Percentiles rank a stretch among this genome's conserved stretches.
Conservation (phyloP, 2,329 filamentous ascomycete genomes). For the Emericellopsis cladophorae region DNA sequence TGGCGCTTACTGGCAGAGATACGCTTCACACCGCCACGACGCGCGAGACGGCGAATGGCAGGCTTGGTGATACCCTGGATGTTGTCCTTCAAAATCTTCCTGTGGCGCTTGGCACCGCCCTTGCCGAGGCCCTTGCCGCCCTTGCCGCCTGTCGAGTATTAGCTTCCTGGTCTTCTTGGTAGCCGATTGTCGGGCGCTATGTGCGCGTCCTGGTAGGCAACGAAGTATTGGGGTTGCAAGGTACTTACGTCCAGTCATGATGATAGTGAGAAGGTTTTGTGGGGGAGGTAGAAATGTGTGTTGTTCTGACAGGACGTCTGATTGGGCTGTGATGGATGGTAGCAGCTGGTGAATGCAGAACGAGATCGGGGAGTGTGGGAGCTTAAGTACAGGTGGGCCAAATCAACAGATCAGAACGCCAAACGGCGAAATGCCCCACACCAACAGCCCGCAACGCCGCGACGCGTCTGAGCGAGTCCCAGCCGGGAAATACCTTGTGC, state of each 20-base stretch:
- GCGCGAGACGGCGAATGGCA: constrained; percentile 93
- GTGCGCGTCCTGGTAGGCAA: too few relatives aligned
- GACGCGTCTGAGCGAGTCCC: too few relatives aligned
- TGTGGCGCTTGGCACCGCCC: constrained; percentile 96
- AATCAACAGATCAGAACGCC: constrained; percentile 19
- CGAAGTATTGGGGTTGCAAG: background rate
- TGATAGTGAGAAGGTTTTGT: constrained; percentile 6
- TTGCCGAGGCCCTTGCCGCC: constrained; percentile 97
- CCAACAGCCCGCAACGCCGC: too few relatives aligned
- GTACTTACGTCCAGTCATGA: constrained; percentile 23
- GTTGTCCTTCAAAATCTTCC: constrained; percentile 99
- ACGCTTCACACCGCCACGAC: constrained; percentile 99
- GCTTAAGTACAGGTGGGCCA: constrained; percentile 26
- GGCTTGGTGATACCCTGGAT: constrained; percentile 99
- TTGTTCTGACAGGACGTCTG: background rate
- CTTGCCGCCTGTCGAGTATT: constrained; percentile 62
- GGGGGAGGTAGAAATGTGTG: constrained; percentile 1
- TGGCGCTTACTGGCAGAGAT: constrained; percentile 76
- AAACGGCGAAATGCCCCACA: background rate
- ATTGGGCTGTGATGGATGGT: constrained; percentile 2
- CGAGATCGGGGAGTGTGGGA: constrained; percentile 13
- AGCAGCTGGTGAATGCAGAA: constrained; percentile 5
- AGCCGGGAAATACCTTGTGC: too few relatives aligned
- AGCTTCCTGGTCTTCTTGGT: constrained; percentile 22
- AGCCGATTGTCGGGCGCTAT: background rate